These are phyloP conservation scores for Acrocalymma vagum DNA, from an alignment of 2,329 filamentous ascomycete genomes.

Conservation along the genomic window DNA sequence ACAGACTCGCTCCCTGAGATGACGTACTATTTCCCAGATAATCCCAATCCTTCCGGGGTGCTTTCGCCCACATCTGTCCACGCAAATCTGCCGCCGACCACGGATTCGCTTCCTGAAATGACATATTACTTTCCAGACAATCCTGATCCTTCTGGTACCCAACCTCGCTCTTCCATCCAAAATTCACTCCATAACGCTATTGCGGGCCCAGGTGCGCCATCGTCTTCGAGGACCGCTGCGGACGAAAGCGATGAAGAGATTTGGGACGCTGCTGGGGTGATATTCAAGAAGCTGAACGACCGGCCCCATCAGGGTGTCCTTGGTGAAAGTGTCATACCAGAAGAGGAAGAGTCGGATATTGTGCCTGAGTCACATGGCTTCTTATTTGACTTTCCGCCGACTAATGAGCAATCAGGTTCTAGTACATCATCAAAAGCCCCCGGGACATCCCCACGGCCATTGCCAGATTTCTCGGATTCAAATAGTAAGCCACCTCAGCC, in stretches of 20 bases:
- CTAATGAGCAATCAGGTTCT: slow-evolving; percentile 6
- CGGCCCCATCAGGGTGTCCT: slow-evolving; percentile 24
- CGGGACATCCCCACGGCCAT: slow-evolving; percentile 17
- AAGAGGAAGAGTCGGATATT: slow-evolving; percentile 12
- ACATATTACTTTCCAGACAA: slow-evolving; percentile 9
- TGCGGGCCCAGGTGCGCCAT: slow-evolving; percentile 10
- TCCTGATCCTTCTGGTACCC: slow-evolving; percentile 15
- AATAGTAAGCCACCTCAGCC: slow-evolving; percentile 10
- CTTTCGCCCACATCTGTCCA: slow-evolving; percentile 12
- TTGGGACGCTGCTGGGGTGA: slow-evolving; percentile 34
- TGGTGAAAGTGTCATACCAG: slow-evolving; percentile 17
- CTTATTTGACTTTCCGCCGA: slow-evolving; percentile 26
- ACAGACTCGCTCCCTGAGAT: slow-evolving; percentile 33
- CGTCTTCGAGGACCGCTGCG: slow-evolving; percentile 28
- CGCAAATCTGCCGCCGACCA: slow-evolving; percentile 24
- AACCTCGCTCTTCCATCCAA: slow-evolving; percentile 12
- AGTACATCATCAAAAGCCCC: slow-evolving; percentile 8
- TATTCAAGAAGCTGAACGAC: slow-evolving; percentile 37
- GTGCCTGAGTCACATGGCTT: slow-evolving; percentile 40
- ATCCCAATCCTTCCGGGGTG: slow-evolving; percentile 21
- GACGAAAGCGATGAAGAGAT: slow-evolving; percentile 29
- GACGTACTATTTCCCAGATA: slow-evolving; percentile 36
- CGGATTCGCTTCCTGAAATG: slow-evolving; percentile 32
- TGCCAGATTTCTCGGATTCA: slow-evolving; percentile 31
- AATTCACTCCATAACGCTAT: background rate